Evolutionary conservation across 352 stramenopile genomes (phyloP), one percentile per base, ranked within the genome.

Genomic region (Saprolegnia parasitica): DNA sequence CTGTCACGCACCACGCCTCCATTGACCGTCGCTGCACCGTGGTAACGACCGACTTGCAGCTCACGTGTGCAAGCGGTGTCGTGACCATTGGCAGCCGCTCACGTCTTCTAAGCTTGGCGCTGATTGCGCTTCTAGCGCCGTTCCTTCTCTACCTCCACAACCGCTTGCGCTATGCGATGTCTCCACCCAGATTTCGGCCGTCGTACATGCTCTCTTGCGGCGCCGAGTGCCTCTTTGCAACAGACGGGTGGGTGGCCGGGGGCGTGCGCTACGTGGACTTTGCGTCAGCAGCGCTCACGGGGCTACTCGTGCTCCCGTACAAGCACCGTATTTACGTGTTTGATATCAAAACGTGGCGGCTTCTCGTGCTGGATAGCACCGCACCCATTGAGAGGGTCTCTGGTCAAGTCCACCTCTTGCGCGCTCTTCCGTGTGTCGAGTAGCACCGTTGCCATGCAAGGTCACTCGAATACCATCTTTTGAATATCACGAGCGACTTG

Each of bases 271-370:
- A 54, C 46, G 56, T 66, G 10, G 58, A 66, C 46, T 66, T 40
- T n/a, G 58, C 58, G 21, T 66, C 58, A 5, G 58, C 58, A 3
- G 35, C 35, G n/a, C 15, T 52, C 20, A 52, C 58, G 26, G 58
- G 58, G 5, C 46, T 66, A 11, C 40, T 66, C 26, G 46, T 56
- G 1, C 4, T 66, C 10, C 58, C 23, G 18, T 52, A 52, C n/a
- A 15, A 23, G 13, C 15, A 6, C 8, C 8, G 1, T 11, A 10
- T 26, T 3, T 66, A 66, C 46, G 58, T 66, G 11, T 40, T 66
- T 24, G 58, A 66, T 23, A 56, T 66, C 40, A 66, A 66, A 40
- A 52, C 58, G 23, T 66, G 58, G 58, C 58, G 58, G 9, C 60
- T 24, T 13, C 58, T 66, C 13, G 21, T 39, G n/a, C 18, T 66